phyloP scores from a whole-genome alignment of 176 grass and related monocot species.

The Carex myosuroides region DNA sequence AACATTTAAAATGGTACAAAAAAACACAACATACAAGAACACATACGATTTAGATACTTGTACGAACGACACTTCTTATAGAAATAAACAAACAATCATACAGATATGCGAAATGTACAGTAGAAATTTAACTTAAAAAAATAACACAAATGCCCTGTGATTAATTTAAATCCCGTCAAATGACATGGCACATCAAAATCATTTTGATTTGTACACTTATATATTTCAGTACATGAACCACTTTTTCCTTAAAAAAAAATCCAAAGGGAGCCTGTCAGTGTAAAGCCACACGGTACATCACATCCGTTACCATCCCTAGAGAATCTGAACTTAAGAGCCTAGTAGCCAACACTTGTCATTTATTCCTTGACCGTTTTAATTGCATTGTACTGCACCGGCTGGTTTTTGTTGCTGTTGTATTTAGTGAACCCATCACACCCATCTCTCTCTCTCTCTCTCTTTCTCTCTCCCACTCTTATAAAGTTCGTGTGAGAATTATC shows the following conservation, averaged over 20 bases:
- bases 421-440: constrained; percentile 15
- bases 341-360: constrained; percentile 37
- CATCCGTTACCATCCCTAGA: background rate
- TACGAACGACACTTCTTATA: too few relatives aligned
- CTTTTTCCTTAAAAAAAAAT: background rate
- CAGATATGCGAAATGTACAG: background rate
- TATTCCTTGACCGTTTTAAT: constrained; percentile 38
- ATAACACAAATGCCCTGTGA: background rate
- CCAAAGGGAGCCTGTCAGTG: background rate
- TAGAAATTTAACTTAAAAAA: background rate
- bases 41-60: too few relatives aligned
- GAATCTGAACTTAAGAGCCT: background rate
- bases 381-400: background rate
- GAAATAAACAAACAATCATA: too few relatives aligned
- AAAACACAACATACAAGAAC: background rate
- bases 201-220: background rate
- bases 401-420: constrained; percentile 27
- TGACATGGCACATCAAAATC: background rate
- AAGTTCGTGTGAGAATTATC: constrained; percentile 27
- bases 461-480: background rate
- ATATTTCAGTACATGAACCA: background rate
- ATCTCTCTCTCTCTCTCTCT: background rate
- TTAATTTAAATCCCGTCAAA: background rate
- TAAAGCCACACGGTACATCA: background rate
- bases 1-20: background rate